phyloP scores from a whole-genome alignment of 106 monocot genomes.

The Dendrobium chrysotoxum region DNA sequence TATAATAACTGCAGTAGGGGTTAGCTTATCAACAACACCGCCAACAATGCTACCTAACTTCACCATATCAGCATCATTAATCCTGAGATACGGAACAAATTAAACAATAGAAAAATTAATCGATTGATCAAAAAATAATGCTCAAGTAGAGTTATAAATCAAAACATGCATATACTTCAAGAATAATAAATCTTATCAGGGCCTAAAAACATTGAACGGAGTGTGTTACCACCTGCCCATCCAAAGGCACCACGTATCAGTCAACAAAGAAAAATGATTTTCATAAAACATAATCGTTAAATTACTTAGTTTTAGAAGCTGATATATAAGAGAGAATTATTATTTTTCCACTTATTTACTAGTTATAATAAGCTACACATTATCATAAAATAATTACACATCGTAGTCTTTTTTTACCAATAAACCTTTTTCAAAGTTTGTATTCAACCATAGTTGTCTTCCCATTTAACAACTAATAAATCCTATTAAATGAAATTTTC shows the following conservation, averaged over 20 bases:
- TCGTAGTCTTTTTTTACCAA: background rate
- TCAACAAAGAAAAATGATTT: background rate
- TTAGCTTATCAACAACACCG: constrained; percentile 69
- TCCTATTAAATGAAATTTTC: background rate
- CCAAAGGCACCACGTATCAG: background rate
- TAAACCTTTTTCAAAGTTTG: background rate
- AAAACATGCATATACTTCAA: background rate
- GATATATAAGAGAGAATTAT: background rate
- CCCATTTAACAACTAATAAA: background rate
- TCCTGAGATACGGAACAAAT: constrained; percentile 19
- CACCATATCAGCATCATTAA: constrained; percentile 10
- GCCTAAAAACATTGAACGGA: background rate
- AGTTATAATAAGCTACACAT: background rate
- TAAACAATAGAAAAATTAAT: background rate
- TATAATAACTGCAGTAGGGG: constrained; percentile 56
- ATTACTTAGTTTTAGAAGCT: background rate
- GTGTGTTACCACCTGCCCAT: background rate
- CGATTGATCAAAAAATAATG: background rate
- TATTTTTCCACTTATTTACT: background rate
- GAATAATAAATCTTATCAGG: background rate
- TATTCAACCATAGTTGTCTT: background rate
- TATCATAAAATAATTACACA: background rate
- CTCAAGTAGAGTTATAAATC: background rate
- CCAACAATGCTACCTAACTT: constrained; percentile 64
- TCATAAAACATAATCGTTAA: background rate